Evolutionary conservation across 2,329 filamentous ascomycete genomes (phyloP), one percentile per base, ranked within the genome.

Genomic region (Aureobasidium namibiae): DNA sequence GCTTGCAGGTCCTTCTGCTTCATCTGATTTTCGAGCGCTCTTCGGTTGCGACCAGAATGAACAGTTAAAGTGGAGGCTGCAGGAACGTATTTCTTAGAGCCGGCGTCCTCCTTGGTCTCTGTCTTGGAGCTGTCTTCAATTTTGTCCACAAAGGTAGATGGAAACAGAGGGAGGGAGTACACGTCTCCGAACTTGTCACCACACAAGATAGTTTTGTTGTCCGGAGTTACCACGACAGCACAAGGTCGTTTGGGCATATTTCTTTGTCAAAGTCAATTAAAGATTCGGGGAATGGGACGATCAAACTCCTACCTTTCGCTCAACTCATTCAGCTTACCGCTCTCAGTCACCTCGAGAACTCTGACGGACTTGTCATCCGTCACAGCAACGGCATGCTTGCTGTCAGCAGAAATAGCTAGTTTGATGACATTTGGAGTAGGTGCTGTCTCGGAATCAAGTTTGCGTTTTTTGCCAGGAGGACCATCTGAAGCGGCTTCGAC

Each of bases 111-210:
- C 49, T 61, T 49, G 3, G 68, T 62, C 18, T 65, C 64, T 42
- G 61, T 60, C 6, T 61, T 63, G 29, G 63, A 66, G 18, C 65
- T 63, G 38, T 65, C 65, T 42, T 34, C 46, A 21, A n/a, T 36
- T 9, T 34, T 9, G 29, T 68, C 67, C 44, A 74, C 70, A 36
- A 71, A 68, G 13, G 67, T 65, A 45, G 49, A 57, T 3, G 65
- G 65, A 45, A 90, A 71, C 3, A 97, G 78, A 14, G 94, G 92
- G 8, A 99, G 75, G 11, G 89, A 83, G 74, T 96, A 97, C 62
- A 96, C 92, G 71, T 99, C 94, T 64, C 94, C 94, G 68, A 97
- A 97, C 73, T 99, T 99, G 77, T 99, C 94, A 56, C 85, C 92
- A 62, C 84, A 85, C 60, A 97, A 74, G 63, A 99, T 89, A 9